Conservation (phyloP, 1,284 basidiomycete genomes). For the Puccinia coronata region DNA sequence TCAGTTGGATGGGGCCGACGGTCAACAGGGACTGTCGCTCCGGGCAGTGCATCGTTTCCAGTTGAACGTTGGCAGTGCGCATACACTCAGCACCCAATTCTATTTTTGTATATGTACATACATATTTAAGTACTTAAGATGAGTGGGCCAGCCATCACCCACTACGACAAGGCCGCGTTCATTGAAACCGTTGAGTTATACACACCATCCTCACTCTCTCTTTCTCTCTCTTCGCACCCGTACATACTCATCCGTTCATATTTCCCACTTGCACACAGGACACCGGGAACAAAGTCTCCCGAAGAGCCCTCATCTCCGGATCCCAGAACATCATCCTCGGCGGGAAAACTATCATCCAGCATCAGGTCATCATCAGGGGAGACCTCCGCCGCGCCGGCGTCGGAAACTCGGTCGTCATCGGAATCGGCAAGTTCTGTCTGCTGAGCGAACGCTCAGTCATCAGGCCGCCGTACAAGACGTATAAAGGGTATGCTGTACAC, state of each 20-base stretch:
- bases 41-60: not conserved
- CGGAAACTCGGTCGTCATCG: slow-evolving; percentile 87
- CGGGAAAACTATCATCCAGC: slow-evolving; percentile 94
- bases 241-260: not conserved
- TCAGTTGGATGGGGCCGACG: slow-evolving; percentile 12
- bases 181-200: slow-evolving; percentile 48
- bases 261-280: too few relatives aligned
- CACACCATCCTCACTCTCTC: not conserved
- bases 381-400: slow-evolving; percentile 77
- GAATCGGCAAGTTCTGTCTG: slow-evolving; percentile 86
- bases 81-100: not conserved
- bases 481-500: slow-evolving; percentile 65
- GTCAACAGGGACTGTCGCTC: slow-evolving; percentile 10
- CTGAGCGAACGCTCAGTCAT: slow-evolving; percentile 86
- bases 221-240: not conserved
- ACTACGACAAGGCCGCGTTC: slow-evolving; percentile 42
- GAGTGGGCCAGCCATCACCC: slow-evolving; percentile 31
- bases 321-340: slow-evolving; percentile 95
- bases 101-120: too few relatives aligned
- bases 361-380: slow-evolving; percentile 80
- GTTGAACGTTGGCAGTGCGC: not conserved
- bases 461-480: slow-evolving; percentile 79
- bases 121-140: not conserved
- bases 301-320: slow-evolving; percentile 87
- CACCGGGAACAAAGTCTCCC: slow-evolving; percentile 88